A percentile compares a stretch with the other conserved stretches of the same genome.
Conservation (phyloP, 164 flowering plant genomes). For the Vitis labrusca region DNA sequence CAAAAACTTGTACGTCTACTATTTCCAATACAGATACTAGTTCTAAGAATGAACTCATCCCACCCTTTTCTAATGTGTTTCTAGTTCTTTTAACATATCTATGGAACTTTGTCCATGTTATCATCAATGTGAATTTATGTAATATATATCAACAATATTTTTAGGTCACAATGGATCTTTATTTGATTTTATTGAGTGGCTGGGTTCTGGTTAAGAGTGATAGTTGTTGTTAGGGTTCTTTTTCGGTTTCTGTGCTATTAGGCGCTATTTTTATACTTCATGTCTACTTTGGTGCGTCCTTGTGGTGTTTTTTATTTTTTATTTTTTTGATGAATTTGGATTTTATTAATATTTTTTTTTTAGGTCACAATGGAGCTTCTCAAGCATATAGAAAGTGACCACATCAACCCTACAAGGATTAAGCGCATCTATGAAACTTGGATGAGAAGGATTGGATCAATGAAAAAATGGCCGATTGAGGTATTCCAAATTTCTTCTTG, state of each 20-base stretch:
- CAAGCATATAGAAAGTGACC: conserved; percentile 20
- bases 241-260: no score
- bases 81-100: background rate
- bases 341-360: background rate
- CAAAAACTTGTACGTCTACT: no score
- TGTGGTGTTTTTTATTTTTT: no score
- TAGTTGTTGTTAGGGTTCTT: no score
- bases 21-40: no score
- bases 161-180: conserved; percentile 62
- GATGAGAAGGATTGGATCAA: conserved; percentile 46
- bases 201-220: no score
- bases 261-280: no score
- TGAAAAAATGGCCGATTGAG: conserved; percentile 31
- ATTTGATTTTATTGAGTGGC: no score
- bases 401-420: conserved; percentile 23
- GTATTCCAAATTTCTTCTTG: conserved; percentile 17
- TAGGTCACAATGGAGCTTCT: conserved; percentile 66
- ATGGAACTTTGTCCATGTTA: background rate
- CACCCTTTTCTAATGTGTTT: background rate
- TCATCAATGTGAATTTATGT: background rate
- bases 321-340: no score
- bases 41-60: no score
- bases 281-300: no score
- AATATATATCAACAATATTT: background rate
- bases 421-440: conserved; percentile 50